Evolutionary conservation across 306 rosid genomes (phyloP).

Genomic region (Gleditsia sinensis): DNA sequence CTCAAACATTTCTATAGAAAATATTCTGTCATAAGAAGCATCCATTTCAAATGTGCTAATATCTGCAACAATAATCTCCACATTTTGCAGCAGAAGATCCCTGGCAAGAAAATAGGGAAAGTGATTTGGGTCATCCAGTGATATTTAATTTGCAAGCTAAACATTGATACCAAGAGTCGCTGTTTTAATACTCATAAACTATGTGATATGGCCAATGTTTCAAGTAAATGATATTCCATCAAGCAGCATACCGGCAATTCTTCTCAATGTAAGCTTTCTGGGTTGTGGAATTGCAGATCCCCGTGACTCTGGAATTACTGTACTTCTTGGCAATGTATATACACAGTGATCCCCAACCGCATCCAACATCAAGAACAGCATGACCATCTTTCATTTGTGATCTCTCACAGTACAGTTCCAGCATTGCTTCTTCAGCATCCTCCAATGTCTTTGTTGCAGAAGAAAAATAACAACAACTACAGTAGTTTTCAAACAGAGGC

Average conservation of each 20-base stretch:
- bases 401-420: slow-evolving; percentile 73
- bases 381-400: slow-evolving; percentile 73
- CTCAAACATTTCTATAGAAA: slow-evolving; percentile 96
- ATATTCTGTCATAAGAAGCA: slow-evolving; percentile 76
- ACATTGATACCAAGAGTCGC: neutral
- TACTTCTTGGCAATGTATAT: slow-evolving; percentile 76
- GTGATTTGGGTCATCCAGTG: slow-evolving; percentile 26
- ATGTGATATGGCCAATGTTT: neutral
- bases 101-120: slow-evolving; percentile 40
- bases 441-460: slow-evolving; percentile 62
- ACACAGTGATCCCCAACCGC: slow-evolving; percentile 94
- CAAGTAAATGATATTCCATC: slow-evolving; percentile 20
- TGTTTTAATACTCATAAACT: slow-evolving; percentile 1
- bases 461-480: slow-evolving; percentile 83
- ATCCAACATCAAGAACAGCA: slow-evolving; percentile 78
- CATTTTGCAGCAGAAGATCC: slow-evolving; percentile 65
- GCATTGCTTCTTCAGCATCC: slow-evolving; percentile 88
- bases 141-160: slow-evolving; percentile 14
- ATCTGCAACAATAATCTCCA: slow-evolving; percentile 80
- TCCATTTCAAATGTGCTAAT: slow-evolving; percentile 78
- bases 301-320: slow-evolving; percentile 71
- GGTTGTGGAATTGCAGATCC: slow-evolving; percentile 84
- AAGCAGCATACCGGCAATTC: slow-evolving; percentile 52
- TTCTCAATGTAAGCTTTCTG: slow-evolving; percentile 77
- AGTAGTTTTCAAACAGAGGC: slow-evolving; percentile 21